Conservation (phyloP, 495 filamentous ascomycete species). For the Parathielavia hyrcaniae region DNA sequence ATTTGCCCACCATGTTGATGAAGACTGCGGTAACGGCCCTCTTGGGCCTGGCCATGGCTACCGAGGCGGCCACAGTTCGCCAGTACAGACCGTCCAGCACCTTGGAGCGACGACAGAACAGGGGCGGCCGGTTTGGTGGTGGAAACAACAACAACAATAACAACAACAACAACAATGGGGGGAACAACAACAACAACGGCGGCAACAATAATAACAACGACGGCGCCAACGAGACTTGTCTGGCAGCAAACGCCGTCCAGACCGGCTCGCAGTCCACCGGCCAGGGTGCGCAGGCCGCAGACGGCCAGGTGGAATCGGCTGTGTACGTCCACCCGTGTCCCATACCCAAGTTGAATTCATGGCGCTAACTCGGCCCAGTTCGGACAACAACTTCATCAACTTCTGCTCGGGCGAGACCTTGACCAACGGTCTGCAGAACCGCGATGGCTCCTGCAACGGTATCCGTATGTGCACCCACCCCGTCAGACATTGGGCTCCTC, state of each 20-base stretch:
- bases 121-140: conserved; percentile 6
- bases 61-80: conserved; percentile 38
- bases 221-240: conserved; percentile 26
- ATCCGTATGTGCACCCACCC: conserved; percentile 46
- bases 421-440: conserved; percentile 62
- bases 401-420: conserved; percentile 59
- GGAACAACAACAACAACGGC: conserved; percentile 16
- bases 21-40: conserved; percentile 42
- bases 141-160: conserved; percentile 15
- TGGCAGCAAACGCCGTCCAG: conserved; percentile 46
- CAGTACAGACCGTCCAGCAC: conserved; percentile 28
- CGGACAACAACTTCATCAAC: conserved; percentile 61
- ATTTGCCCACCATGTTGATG: conserved; percentile 41
- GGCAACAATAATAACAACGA: conserved; percentile 25
- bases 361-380: conserved; percentile 27
- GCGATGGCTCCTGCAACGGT: conserved; percentile 65
- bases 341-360: background rate
- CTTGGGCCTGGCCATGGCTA: conserved; percentile 36
- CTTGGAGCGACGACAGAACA: conserved; percentile 21
- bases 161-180: conserved; percentile 18
- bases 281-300: conserved; percentile 29
- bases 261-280: conserved; percentile 41
- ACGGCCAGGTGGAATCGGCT: conserved; percentile 49
- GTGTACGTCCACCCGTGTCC: conserved; percentile 39
- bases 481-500: background rate